A percentile compares a stretch with the other conserved stretches of the same genome.
These are phyloP conservation scores for Avena sativa DNA, from an alignment of 176 grass and related monocot genomes.

Conservation along the genomic window DNA sequence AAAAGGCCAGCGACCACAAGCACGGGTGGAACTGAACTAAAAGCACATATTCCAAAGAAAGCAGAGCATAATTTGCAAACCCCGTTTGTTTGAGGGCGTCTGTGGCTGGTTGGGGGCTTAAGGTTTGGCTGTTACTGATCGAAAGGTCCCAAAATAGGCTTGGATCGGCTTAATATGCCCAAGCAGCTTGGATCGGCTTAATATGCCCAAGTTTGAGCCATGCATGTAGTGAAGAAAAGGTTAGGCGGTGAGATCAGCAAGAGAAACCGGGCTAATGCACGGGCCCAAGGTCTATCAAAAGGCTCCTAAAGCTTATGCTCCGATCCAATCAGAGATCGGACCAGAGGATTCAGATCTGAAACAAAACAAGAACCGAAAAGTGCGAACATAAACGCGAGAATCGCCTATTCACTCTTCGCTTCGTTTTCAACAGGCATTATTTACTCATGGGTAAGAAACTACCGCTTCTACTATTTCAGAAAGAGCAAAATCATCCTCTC, in stretches of 20 bases:
- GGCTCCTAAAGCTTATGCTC: not conserved
- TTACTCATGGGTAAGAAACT: not conserved
- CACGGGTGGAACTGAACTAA: slow-evolving; percentile 24
- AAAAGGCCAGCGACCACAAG: slow-evolving; percentile 33
- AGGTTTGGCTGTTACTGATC: not conserved
- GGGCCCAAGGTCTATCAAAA: not conserved
- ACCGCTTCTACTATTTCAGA: not conserved
- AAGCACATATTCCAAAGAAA: slow-evolving; percentile 36
- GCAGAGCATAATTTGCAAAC: slow-evolving; percentile 20
- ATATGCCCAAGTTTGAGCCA: not conserved
- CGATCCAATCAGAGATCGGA: not conserved
- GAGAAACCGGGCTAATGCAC: not conserved
- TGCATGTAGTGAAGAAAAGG: not conserved
- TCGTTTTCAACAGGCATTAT: not conserved
- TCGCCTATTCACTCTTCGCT: not conserved
- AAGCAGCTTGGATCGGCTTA: not conserved
- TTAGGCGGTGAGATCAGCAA: slow-evolving; percentile 4
- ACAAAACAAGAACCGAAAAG: not conserved
- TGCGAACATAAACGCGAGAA: not conserved
- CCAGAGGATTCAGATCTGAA: slow-evolving; percentile 37
- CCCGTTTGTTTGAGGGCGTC: not conserved
- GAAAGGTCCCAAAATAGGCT: not conserved
- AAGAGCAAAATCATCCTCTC: not conserved
- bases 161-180: not conserved
- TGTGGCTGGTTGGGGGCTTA: not conserved